Evolutionary conservation across 225 moss, liverwort and hornwort genomes (phyloP), one percentile per base, ranked within the genome.

Genomic region (Antitrichia curtipendula): DNA sequence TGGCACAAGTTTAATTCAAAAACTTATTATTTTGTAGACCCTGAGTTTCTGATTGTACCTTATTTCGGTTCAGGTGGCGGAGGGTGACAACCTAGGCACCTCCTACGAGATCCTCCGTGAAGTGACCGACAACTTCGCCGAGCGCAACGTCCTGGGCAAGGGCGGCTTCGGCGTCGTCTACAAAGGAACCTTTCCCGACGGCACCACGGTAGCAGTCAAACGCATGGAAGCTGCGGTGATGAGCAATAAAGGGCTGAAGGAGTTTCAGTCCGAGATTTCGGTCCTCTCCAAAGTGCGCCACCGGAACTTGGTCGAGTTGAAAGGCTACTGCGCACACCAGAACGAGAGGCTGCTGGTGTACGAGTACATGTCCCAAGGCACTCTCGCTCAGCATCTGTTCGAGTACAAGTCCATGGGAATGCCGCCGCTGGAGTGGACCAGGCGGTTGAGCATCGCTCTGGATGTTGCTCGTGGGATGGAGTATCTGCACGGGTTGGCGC

Each of bases 111-210:
- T 98, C 7, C 73, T 98, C 86, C 93, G 95, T 58, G 88, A 88
- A 21, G 98, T 97, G 63, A 98, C 98, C 28, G 94, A 96, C 63
- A 95, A 96, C 76, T 97, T 98, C 59, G 92, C 96, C 13, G 98
- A 98, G 62, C 91, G 91, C 88, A 98, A 98, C 61, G 93, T 98
- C 3, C 85, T 98, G 20, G 98, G 98, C 32, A 94, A 91, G 71
- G 98, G 98, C 29, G 98, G 98, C 13, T 98, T 98, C 53, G 98
- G 98, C 62, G 95, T 98, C 38, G 98, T 98, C 23, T 98, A 98
- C 88, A 96, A 95, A 81, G 98, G 98, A 21, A 96, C 95, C 83
- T 96, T 98, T 16, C 95, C 96, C 32, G 98, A 98, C 75, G 98
- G 98, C 25, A 95, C 97, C 12, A 92, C 79, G 64, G 96, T 98